Percentiles rank a stretch among this genome's conserved stretches.
phyloP scores from a whole-genome alignment of 331 rosid species.

The Cydonia oblonga region DNA sequence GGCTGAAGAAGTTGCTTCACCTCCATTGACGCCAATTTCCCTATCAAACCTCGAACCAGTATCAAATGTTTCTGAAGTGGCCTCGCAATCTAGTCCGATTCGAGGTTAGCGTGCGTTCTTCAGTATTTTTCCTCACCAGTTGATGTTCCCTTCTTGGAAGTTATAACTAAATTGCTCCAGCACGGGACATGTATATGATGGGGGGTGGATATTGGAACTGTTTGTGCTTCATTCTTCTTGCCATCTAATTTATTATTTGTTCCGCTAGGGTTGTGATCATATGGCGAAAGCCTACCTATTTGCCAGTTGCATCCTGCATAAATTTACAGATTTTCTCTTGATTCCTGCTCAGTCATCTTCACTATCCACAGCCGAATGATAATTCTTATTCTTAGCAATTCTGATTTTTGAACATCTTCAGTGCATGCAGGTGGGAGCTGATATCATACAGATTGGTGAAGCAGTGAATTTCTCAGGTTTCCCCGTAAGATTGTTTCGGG shows the following conservation, averaged over 20 bases:
- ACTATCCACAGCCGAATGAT: not conserved
- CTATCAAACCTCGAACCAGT: conserved; percentile 24
- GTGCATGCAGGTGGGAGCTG: conserved; percentile 76
- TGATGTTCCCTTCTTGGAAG: not conserved
- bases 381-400: not conserved
- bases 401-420: conserved; percentile 34
- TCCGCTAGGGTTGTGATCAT: not conserved
- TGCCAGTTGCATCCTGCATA: not conserved
- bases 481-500: conserved; percentile 17
- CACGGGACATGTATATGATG: not conserved
- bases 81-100: conserved; percentile 50
- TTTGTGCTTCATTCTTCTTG: not conserved
- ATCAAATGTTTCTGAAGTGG: conserved; percentile 34
- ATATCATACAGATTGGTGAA: conserved; percentile 7
- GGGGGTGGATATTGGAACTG: not conserved
- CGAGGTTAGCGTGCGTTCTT: conserved; percentile 34
- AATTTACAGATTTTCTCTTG: not conserved
- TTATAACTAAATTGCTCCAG: not conserved
- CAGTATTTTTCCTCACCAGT: not conserved
- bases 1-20: conserved; percentile 52
- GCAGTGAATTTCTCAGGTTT: not conserved
- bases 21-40: conserved; percentile 64
- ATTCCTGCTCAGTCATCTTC: not conserved
- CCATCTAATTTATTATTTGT: not conserved
- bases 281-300: not conserved